A percentile compares a stretch with the other conserved stretches of the same genome.
Evolutionary conservation across 352 stramenopile species (phyloP).

Genomic region (Globisporangium echinulatum): DNA sequence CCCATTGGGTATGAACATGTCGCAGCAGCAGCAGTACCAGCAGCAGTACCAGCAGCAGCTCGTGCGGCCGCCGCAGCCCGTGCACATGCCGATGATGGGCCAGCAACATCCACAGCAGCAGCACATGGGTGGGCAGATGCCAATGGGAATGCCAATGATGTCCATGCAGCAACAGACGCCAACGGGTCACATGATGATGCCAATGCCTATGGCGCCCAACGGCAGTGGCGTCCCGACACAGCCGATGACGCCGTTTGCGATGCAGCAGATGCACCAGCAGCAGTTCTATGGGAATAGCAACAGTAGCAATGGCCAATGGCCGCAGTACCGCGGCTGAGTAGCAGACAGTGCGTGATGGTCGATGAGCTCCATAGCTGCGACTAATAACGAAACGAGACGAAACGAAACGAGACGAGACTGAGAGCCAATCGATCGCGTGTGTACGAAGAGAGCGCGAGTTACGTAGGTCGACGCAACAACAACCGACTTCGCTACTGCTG

Average conservation of each 20-base stretch:
- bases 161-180: slow-evolving; percentile 14
- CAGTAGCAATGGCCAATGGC: neutral
- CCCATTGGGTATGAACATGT: slow-evolving; percentile 15
- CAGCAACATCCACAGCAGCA: slow-evolving; percentile 3
- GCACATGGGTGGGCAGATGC: slow-evolving; percentile 4
- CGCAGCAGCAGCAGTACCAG: neutral
- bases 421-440: too few species aligned
- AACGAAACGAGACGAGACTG: too few species aligned
- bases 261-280: slow-evolving; percentile 7
- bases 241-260: slow-evolving; percentile 7
- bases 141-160: slow-evolving; percentile 13
- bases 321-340: slow-evolving; percentile 11
- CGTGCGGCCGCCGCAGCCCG: slow-evolving; percentile 33
- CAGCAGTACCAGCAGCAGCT: slow-evolving; percentile 14
- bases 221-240: slow-evolving; percentile 3
- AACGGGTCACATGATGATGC: slow-evolving; percentile 13
- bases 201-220: too few species aligned
- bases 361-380: too few species aligned
- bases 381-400: too few species aligned
- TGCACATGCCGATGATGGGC: slow-evolving; percentile 6
- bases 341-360: too few species aligned
- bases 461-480: too few species aligned
- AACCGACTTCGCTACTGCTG: too few species aligned
- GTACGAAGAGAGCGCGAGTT: too few species aligned
- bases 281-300: slow-evolving; percentile 8